These are phyloP conservation scores for Neofusicoccum sp. DNA, from an alignment of 2,329 filamentous ascomycete species.

Conservation along the genomic window DNA sequence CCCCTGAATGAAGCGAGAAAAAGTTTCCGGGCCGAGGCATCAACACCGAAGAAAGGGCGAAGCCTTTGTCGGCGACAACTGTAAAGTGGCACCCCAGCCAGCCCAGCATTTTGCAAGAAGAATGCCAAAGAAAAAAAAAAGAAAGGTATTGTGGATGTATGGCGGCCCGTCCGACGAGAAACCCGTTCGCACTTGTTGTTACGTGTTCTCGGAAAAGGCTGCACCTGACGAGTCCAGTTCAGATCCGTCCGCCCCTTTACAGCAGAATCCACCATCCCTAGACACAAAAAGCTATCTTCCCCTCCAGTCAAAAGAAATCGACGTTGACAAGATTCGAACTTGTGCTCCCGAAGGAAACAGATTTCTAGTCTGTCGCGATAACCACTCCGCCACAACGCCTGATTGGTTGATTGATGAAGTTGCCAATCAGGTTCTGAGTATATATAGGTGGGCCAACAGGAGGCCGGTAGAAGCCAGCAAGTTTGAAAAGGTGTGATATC, in stretches of 20 bases:
- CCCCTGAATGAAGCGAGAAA: constrained; percentile 11
- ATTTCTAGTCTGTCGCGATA: constrained; percentile 19
- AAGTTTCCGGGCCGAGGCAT: not conserved
- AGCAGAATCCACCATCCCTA: not conserved
- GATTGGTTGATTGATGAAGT: not conserved
- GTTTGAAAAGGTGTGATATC: no score
- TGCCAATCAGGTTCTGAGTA: no score
- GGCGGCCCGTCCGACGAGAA: no score
- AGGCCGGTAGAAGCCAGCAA: no score
- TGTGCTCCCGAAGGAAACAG: constrained; percentile 18
- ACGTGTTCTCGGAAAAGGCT: not conserved
- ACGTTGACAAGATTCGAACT: constrained; percentile 15
- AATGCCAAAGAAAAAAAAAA: no score
- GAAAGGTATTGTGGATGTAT: no score
- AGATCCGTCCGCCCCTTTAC: not conserved
- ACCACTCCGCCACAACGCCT: constrained; percentile 17
- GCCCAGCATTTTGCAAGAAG: not conserved
- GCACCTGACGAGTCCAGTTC: no score
- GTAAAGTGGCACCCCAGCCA: not conserved
- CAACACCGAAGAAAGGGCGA: not conserved
- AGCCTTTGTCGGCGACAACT: not conserved
- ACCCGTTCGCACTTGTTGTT: no score
- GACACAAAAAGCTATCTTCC: not conserved
- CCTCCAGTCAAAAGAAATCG: not conserved
- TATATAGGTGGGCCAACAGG: no score